A percentile compares a stretch with the other conserved stretches of the same genome.
Conservation (phyloP, 306 rosid genomes). For the Alnus rubra region DNA sequence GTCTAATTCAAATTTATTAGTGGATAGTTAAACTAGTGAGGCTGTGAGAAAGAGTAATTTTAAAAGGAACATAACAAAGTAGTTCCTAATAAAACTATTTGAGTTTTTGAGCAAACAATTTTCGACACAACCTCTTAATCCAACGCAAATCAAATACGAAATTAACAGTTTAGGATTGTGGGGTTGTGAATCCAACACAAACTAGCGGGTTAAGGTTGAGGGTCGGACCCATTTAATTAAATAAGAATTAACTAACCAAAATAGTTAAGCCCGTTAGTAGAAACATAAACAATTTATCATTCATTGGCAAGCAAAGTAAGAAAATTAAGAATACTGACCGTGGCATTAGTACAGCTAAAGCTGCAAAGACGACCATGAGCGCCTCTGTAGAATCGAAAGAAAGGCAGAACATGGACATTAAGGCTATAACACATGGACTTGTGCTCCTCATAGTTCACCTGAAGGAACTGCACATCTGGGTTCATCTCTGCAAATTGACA, state of each 20-base stretch:
- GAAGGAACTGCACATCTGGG: conserved; percentile 77
- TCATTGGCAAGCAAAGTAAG: not conserved
- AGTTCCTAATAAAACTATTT: not conserved
- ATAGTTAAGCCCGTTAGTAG: not conserved
- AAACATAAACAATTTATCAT: not conserved
- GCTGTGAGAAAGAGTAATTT: not conserved
- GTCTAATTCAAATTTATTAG: not conserved
- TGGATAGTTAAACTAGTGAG: not conserved
- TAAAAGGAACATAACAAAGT: not conserved
- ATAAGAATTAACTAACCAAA: not conserved
- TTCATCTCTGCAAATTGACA: conserved; percentile 89
- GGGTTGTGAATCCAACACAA: too few species aligned
- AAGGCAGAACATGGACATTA: conserved; percentile 85
- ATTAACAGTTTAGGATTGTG: too few species aligned
- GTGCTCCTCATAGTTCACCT: conserved; percentile 79
- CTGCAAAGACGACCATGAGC: conserved; percentile 87
- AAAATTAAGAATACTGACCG: conserved; percentile 55
- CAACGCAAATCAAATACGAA: too few species aligned
- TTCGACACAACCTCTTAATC: too few species aligned
- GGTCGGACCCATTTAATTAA: too few species aligned
- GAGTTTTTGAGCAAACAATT: too few species aligned
- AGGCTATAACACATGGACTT: conserved; percentile 90
- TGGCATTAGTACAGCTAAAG: conserved; percentile 94
- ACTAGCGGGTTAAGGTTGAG: too few species aligned
- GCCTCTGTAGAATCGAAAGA: conserved; percentile 89